phyloP scores from a whole-genome alignment of 1,284 basidiomycete genomes.

The Psilocybe mexicana region DNA sequence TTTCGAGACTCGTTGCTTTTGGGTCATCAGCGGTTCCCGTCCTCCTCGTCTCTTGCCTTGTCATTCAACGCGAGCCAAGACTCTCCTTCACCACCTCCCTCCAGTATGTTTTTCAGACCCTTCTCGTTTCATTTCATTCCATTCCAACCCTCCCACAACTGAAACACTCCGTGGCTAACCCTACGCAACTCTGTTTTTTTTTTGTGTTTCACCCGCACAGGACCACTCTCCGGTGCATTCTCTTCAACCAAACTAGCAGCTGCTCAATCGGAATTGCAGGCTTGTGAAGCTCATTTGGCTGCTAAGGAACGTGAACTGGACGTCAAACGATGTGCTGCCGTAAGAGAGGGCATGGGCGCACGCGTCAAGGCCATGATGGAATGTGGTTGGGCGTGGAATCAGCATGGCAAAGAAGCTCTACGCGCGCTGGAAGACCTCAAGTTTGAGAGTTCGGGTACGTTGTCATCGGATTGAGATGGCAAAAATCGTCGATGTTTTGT shows the following conservation, averaged over 20 bases:
- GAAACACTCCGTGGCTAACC: not conserved
- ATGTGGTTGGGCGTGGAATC: constrained; percentile 66
- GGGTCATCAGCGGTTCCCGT: constrained; percentile 26
- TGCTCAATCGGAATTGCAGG: constrained; percentile 74
- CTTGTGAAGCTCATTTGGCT: constrained; percentile 72
- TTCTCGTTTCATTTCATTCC: not conserved
- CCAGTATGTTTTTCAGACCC: constrained; percentile 25
- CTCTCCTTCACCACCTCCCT: constrained; percentile 28
- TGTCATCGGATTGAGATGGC: not conserved
- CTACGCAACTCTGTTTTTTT: too few relatives aligned
- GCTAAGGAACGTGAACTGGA: constrained; percentile 66
- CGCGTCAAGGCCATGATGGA: constrained; percentile 66
- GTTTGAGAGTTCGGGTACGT: constrained; percentile 10
- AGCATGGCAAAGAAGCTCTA: constrained; percentile 60
- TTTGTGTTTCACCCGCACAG: constrained; percentile 14
- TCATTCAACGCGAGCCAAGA: constrained; percentile 28
- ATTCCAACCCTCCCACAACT: not conserved
- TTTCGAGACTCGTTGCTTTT: constrained; percentile 46
- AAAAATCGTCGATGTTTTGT: too few relatives aligned
- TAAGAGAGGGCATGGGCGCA: constrained; percentile 59
- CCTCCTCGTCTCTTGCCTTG: constrained; percentile 38
- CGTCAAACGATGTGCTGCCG: constrained; percentile 46
- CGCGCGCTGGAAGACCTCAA: constrained; percentile 28
- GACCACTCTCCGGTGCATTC: constrained; percentile 30
- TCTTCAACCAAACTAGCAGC: constrained; percentile 54